Conservation (phyloP, 306 rosid genomes). For the Castanea sativa region DNA sequence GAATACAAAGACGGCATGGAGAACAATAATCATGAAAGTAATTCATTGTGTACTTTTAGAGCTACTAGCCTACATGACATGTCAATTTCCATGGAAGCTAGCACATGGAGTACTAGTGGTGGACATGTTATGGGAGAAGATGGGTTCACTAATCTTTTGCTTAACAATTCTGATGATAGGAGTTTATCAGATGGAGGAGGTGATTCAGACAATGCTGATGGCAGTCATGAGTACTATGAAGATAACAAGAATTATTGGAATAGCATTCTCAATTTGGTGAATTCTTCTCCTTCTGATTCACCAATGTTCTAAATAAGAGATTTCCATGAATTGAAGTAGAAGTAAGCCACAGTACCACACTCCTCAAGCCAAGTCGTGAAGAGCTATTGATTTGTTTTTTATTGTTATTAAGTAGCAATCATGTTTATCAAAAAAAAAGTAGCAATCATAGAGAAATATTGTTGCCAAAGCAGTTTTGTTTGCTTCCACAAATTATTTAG, state of each 20-base stretch:
- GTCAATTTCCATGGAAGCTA: slow-evolving; percentile 53
- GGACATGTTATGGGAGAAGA: slow-evolving; percentile 53
- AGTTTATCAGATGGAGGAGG: slow-evolving; percentile 63
- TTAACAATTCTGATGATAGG: slow-evolving; percentile 60
- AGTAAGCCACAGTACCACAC: slow-evolving; percentile 3
- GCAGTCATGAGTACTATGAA: slow-evolving; percentile 48
- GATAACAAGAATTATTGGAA: slow-evolving; percentile 95
- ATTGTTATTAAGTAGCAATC: slow-evolving; percentile 9
- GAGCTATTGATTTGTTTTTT: slow-evolving; percentile 15
- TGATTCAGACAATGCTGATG: slow-evolving; percentile 45
- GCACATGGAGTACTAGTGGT: slow-evolving; percentile 35
- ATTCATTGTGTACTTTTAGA: slow-evolving; percentile 40
- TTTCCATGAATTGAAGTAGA: neutral
- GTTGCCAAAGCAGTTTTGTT: slow-evolving; percentile 33
- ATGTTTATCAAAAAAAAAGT: neutral
- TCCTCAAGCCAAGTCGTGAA: slow-evolving; percentile 10
- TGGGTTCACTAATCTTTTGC: slow-evolving; percentile 88
- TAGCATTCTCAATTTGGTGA: slow-evolving; percentile 88
- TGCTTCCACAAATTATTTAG: slow-evolving; percentile 28
- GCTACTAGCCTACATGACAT: slow-evolving; percentile 51
- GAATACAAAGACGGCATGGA: slow-evolving; percentile 46
- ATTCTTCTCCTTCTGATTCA: slow-evolving; percentile 80
- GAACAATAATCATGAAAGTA: neutral
- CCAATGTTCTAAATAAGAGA: slow-evolving; percentile 57
- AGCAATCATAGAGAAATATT: slow-evolving; percentile 7